A percentile compares a stretch with the other conserved stretches of the same genome.
phyloP scores from a whole-genome alignment of 2,329 filamentous ascomycete species.

The Dendryphion nanum region DNA sequence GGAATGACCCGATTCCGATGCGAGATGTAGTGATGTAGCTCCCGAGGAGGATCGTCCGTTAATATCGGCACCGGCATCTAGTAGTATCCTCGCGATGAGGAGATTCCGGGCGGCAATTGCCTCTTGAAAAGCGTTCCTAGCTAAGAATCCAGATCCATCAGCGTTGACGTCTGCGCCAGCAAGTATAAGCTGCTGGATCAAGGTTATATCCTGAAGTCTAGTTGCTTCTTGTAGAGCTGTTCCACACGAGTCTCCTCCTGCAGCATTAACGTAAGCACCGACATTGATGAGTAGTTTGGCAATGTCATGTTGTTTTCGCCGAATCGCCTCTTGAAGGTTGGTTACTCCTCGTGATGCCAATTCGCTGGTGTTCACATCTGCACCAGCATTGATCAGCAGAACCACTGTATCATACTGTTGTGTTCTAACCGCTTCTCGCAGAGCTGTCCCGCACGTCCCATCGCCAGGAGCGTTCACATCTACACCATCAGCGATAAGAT shows the following conservation, averaged over 20 bases:
- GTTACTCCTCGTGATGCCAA: background rate
- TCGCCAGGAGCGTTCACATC: background rate
- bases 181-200: too few relatives aligned
- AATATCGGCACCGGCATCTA: background rate
- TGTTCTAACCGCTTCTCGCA: too few relatives aligned
- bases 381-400: too few relatives aligned
- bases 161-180: too few relatives aligned
- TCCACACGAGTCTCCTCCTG: too few relatives aligned
- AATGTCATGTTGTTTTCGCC: background rate
- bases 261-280: constrained; percentile 3
- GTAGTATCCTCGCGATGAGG: background rate
- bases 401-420: too few relatives aligned
- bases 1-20: background rate
- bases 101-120: background rate
- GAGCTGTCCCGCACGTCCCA: too few relatives aligned
- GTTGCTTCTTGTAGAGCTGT: too few relatives aligned
- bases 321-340: constrained; percentile 1
- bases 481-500: background rate
- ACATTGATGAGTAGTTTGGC: constrained; percentile 2
- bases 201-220: too few relatives aligned
- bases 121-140: background rate
- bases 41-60: too few relatives aligned
- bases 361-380: background rate
- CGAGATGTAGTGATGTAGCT: too few relatives aligned
- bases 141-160: too few relatives aligned